Conservation (phyloP, 1,284 basidiomycete species). For the Microbotryum silenes-acaulis region DNA sequence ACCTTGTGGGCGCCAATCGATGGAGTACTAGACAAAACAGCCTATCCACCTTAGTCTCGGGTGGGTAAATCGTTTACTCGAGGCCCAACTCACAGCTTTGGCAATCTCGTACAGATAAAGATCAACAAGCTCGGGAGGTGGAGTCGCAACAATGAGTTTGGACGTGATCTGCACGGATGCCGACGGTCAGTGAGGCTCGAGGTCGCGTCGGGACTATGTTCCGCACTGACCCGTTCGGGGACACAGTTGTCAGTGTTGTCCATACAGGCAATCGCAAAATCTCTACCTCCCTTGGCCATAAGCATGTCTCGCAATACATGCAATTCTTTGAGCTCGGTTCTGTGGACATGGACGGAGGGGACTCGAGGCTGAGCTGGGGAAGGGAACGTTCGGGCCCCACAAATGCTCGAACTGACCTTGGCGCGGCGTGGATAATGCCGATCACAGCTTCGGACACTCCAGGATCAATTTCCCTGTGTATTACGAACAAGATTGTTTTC, state of each 20-base stretch:
- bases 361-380: background rate
- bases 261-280: constrained; percentile 69
- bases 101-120: constrained; percentile 82
- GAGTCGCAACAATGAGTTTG: constrained; percentile 64
- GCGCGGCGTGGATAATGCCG: constrained; percentile 81
- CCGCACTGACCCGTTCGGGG: constrained; percentile 57
- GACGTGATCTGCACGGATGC: constrained; percentile 51
- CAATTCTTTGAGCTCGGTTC: constrained; percentile 56
- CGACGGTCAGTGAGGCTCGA: background rate
- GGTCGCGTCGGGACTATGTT: constrained; percentile 7
- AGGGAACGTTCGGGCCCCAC: background rate
- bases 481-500: too few species aligned
- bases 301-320: constrained; percentile 85
- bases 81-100: constrained; percentile 47
- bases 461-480: constrained; percentile 72
- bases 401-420: constrained; percentile 50
- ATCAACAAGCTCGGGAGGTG: constrained; percentile 66
- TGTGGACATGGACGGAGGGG: constrained; percentile 6
- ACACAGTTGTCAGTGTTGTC: constrained; percentile 75
- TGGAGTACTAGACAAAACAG: constrained; percentile 49
- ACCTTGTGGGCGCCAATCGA: constrained; percentile 56
- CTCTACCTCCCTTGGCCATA: constrained; percentile 85
- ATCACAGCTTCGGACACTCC: constrained; percentile 63
- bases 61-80: too few species aligned
- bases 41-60: too few species aligned